phyloP scores from a whole-genome alignment of 129 eudicot genomes.

The Flaveria robusta region DNA sequence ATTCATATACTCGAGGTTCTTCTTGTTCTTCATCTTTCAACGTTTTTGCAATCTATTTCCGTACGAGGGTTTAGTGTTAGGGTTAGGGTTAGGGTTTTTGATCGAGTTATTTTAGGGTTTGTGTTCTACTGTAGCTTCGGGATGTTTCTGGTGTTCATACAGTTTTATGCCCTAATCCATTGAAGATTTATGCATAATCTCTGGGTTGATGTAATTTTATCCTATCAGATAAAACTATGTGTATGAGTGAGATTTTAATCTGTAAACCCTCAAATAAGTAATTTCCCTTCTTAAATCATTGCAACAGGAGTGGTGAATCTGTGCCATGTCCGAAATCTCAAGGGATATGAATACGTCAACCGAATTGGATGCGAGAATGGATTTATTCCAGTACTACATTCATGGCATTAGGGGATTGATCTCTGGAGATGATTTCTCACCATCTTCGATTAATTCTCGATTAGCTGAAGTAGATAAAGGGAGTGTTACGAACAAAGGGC shows the following conservation, averaged over 20 bases:
- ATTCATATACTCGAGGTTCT: constrained; percentile 18
- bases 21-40: neutral
- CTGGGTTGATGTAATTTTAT: neutral
- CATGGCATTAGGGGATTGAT: constrained; percentile 51
- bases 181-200: neutral
- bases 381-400: constrained; percentile 61
- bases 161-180: neutral
- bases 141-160: neutral
- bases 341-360: constrained; percentile 29
- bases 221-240: too few relatives aligned
- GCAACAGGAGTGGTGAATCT: constrained; percentile 18
- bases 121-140: neutral
- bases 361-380: constrained; percentile 49
- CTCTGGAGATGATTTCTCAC: constrained; percentile 42
- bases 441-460: constrained; percentile 30
- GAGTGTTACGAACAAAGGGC: constrained; percentile 22
- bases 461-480: constrained; percentile 23
- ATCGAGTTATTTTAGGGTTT: neutral
- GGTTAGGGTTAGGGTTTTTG: constrained; percentile 2
- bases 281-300: neutral
- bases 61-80: constrained; percentile 1
- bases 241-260: neutral
- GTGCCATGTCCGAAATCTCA: constrained; percentile 43
- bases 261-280: neutral
- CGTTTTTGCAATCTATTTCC: neutral